Conservation (phyloP, 106 monocot species). For the Dendrobium officinale region DNA sequence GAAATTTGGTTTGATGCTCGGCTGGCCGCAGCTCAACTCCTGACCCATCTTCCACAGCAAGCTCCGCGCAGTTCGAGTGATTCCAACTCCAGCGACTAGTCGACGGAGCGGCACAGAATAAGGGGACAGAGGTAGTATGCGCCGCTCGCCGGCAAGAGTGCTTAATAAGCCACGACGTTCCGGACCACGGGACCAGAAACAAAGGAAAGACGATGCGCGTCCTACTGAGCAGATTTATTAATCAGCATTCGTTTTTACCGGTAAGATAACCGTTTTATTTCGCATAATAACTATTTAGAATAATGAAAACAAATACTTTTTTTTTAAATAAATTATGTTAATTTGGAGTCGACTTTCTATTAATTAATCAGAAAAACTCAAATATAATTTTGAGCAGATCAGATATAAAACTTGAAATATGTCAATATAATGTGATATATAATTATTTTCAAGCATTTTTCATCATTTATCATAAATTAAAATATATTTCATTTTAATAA, state of each 20-base stretch:
- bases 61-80: background rate
- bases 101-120: slow-evolving; percentile 4
- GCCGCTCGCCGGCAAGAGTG: slow-evolving; percentile 2
- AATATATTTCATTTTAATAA: too few relatives aligned
- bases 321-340: too few relatives aligned
- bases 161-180: background rate
- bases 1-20: slow-evolving; percentile 56
- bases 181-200: background rate
- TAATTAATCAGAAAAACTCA: too few relatives aligned
- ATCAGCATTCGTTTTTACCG: background rate
- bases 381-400: too few relatives aligned
- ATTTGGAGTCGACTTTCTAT: too few relatives aligned
- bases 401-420: too few relatives aligned
- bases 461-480: too few relatives aligned
- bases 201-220: background rate
- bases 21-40: slow-evolving; percentile 47
- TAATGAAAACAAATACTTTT: too few relatives aligned
- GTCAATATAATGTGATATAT: too few relatives aligned
- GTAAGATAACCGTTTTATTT: background rate
- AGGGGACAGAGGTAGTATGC: background rate
- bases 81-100: background rate
- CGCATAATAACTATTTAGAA: too few relatives aligned
- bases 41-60: slow-evolving; percentile 50
- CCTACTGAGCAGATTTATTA: background rate
- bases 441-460: too few relatives aligned